Base-by-base conservation (phyloP, 2,329 filamentous ascomycete genomes). In the Penicillium sclerotiorum region DNA sequence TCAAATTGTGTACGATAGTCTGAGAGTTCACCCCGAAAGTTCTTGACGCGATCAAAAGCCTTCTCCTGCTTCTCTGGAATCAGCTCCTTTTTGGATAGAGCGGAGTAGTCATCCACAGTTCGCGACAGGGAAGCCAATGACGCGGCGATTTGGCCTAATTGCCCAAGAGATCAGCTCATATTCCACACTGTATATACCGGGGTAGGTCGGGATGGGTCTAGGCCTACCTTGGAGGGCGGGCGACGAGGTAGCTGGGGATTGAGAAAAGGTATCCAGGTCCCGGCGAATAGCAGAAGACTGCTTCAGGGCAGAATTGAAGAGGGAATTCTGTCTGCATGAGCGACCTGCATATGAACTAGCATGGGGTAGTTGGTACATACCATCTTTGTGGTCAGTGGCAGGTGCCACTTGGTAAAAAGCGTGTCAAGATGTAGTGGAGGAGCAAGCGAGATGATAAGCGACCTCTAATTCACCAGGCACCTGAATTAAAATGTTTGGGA, bases 21-120 rank as follows among this genome's bases (percentile, higher is more conserved):
- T 43, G 85, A 75, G 2, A 97, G 81, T 66, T 97, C 93, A 36
- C 80, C 73, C 50, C 90, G 86, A 73, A 99, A 99, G 62, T 85
- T 90, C 71, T 89, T 88, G 50, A 96, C 80, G 37, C 94, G 84
- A 67, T 95, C 90, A 57, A 84, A 80, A 1, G 93, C 94, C 67
- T 97, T 96, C 52, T 94, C 87, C 61, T 95, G 89, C 74, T 97
- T 99, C 52, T 89, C 87, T 4, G 88, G 82, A 49, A 95, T 92
- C 25, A 96, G 84, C 72, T 99, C 94, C 63, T 93, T 89, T 58
- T 89, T 89, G 1, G 92, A 88, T 23, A 95, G 84, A 47, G 82
- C 81, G 64, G 88, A 84, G 77, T 99, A 99, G 68, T 96, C 92
- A 74, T 96, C 92, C 57, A 99, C 81, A 1, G 90, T 95, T 53